Base-by-base conservation (phyloP, 257 asterid genomes). In the Solanum chiquidenum region DNA sequence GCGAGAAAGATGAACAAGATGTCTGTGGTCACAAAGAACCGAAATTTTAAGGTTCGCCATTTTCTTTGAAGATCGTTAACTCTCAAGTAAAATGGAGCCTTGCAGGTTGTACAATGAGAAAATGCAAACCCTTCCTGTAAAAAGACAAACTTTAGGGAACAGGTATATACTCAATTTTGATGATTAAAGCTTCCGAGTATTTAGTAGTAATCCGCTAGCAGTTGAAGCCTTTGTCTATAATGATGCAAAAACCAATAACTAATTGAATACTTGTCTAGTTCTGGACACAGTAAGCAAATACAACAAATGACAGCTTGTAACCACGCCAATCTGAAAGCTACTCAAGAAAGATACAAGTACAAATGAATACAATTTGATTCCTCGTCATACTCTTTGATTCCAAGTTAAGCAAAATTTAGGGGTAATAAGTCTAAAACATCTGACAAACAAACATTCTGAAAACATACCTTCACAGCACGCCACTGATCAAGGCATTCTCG, bases 121-220 rank as follows among this genome's bases (percentile, higher is more conserved):
- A 96, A 96, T 83, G 99, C 98, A 91, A 95, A 92, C 34, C 99
- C 98, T 95, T 96, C 99, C 99, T 95, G 94, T 88, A 83, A 77
- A 88, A 49, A 49, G 44, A 82, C 31, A 82, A 46, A 25, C 5
- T 44, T 80, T 27, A 80, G 6, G 40, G 84, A 0, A 29, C 31
- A 82, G 0, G 27, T 18, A 46, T 29, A 49, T 27, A 49, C 5
- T 82, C 86, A 5, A 49, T 29, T 37, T 5, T 18, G 69, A 49
- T 46, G 40, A 80, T 29, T 27, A 80, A 80, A 9, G 27, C 40
- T 8, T 25, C 27, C 33, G 5, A 5, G 38, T 44, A 9, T 79
- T 79, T 49, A 46, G 42, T 79, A 49, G 42, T 80, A 46, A 79
- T 44, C 13, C 5, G 12, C 29, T 21, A 9, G 40, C 10, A 46